Base-by-base conservation (phyloP, 495 filamentous ascomycete genomes). In the Aspergillus nidulans region DNA sequence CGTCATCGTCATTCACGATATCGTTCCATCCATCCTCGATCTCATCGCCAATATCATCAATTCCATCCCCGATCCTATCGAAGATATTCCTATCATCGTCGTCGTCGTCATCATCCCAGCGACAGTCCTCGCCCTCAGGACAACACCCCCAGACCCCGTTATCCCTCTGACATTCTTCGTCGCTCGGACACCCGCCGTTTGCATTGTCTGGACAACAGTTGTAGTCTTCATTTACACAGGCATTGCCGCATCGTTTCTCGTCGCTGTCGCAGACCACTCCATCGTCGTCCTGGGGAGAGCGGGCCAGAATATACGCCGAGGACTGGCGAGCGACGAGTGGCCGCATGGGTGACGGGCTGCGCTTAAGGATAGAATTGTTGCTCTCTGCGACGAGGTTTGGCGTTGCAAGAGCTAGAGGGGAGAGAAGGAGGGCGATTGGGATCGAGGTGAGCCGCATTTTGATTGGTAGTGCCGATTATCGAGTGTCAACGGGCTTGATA, bases 61-160 rank as follows among this genome's bases (percentile, higher is more conserved):
- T 42, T 4, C 26, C 4, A 13, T 53, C 50, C 8, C 43, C 20
- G 3, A 53, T 9, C 13, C 45, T 8, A 24, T 44, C 45, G 21
- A 34, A 34, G 30, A 34, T 34, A 13, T 34, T 34, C 6, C 32
- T 12, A 10, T 53, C 50, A 8, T 52, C 49, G 24, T 52, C 49
- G 24, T 52, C 49, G 20, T 52, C 21, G 42, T 52, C 49, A 30
- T 52, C 49, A 34, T 52, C 49, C 49, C 49, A 52, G 5, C 16
- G 4, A 39, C 49, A 52, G 13, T 52, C 49, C 6, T 32, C 24
- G n/a, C 49, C 49, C 18, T 52, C 49, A 21, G 49, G 49, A 16
- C 49, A 52, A 19, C 49, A 52, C 23, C 49, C 49, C 38, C 38
- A 52, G 8, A 39, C 21, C 13, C 39, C 49, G 23, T 52, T 16